These are phyloP conservation scores for Lepidium campestre DNA, from an alignment of 441 rosid genomes.

Conservation along the genomic window DNA sequence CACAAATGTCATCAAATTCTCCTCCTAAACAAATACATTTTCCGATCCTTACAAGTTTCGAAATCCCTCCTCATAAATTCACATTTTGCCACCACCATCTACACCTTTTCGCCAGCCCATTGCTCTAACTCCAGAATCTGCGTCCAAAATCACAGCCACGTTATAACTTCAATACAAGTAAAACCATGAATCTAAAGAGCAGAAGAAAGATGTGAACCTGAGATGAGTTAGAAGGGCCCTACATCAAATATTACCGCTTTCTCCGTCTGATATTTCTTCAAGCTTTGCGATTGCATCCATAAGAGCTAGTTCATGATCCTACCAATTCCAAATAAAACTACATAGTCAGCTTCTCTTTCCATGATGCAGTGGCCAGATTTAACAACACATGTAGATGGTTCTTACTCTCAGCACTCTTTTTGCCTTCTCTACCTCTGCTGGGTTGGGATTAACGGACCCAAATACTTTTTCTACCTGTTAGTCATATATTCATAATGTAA, in stretches of 20 bases:
- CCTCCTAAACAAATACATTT: conserved; percentile 28
- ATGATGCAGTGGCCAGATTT: not conserved
- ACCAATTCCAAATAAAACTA: conserved; percentile 14
- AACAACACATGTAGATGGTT: not conserved
- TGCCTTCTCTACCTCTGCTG: conserved; percentile 77
- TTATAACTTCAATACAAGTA: conserved; percentile 1
- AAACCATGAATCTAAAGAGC: not conserved
- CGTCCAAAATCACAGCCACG: not conserved
- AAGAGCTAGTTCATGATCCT: conserved; percentile 96
- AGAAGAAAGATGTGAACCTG: conserved; percentile 20
- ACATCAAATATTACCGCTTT: conserved; percentile 62
- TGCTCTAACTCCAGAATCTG: conserved; percentile 22
- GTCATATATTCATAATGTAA: not conserved
- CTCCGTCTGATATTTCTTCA: conserved; percentile 95
- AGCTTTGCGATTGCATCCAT: conserved; percentile 87
- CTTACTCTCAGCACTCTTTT: conserved; percentile 84
- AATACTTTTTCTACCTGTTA: conserved; percentile 91
- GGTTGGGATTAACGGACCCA: conserved; percentile 65
- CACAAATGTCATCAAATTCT: conserved; percentile 22
- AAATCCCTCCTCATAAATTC: conserved; percentile 14
- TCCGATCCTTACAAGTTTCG: conserved; percentile 13
- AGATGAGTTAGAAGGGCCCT: conserved; percentile 6
- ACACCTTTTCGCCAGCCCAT: conserved; percentile 17
- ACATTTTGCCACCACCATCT: conserved; percentile 23
- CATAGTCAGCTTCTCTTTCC: conserved; percentile 5